Conservation (phyloP, 805 yeast genomes). For the Candida berthetii region DNA sequence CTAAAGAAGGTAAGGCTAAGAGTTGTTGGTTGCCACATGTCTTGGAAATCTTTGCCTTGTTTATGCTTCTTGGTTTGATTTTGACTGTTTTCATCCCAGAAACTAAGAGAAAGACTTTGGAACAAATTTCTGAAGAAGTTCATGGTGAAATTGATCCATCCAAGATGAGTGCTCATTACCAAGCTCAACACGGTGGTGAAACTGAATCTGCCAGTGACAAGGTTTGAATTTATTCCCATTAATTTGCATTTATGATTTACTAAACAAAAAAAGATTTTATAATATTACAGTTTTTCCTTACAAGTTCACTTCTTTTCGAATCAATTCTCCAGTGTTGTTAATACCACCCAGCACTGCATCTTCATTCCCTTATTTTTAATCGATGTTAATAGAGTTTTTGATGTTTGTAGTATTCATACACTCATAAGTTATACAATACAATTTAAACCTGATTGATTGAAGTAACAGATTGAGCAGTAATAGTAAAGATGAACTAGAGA, state of each 20-base stretch:
- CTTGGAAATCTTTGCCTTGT: slow-evolving; percentile 88
- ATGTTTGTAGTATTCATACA: background rate
- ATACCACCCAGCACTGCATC: too few relatives aligned
- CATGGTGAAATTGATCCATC: slow-evolving; percentile 71
- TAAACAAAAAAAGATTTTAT: too few relatives aligned
- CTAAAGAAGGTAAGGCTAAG: slow-evolving; percentile 35
- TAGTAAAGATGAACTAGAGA: too few relatives aligned
- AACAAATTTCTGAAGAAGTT: slow-evolving; percentile 71
- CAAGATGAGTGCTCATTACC: slow-evolving; percentile 16
- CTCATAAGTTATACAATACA: too few relatives aligned
- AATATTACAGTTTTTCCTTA: too few relatives aligned
- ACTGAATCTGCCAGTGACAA: background rate
- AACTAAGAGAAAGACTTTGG: slow-evolving; percentile 87
- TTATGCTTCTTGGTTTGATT: slow-evolving; percentile 78
- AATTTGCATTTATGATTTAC: too few relatives aligned
- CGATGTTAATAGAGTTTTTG: background rate
- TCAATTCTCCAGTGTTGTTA: too few relatives aligned
- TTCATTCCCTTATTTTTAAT: background rate
- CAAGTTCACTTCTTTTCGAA: background rate
- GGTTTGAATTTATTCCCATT: background rate
- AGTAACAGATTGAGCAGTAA: too few relatives aligned
- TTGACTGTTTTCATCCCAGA: slow-evolving; percentile 73
- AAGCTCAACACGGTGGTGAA: background rate
- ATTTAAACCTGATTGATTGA: too few relatives aligned
- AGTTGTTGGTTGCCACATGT: slow-evolving; percentile 88